phyloP scores from a whole-genome alignment of 1,139 yeast genomes.

The Zygosaccharomyces sapae region DNA sequence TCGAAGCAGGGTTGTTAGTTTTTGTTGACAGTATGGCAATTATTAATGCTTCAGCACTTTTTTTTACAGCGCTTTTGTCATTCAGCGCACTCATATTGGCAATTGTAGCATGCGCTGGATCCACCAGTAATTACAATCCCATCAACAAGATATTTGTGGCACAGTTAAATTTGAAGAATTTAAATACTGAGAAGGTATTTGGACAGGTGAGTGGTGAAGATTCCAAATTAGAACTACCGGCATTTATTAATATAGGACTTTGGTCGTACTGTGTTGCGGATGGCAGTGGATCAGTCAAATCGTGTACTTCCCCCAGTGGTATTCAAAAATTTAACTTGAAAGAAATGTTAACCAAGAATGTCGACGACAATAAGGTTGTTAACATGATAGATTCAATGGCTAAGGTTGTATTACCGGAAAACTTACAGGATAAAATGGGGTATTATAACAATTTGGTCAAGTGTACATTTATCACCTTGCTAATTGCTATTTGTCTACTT shows the following conservation, averaged over 20 bases:
- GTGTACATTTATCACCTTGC: constrained; percentile 30
- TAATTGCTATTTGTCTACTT: constrained; percentile 28
- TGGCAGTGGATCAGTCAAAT: constrained; percentile 17
- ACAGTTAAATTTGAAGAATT: constrained; percentile 25
- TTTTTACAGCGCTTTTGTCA: constrained; percentile 25
- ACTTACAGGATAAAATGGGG: constrained; percentile 23
- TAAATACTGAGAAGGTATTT: constrained; percentile 19
- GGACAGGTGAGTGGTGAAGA: constrained; percentile 5
- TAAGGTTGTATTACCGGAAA: constrained; percentile 23
- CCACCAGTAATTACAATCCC: constrained; percentile 30
- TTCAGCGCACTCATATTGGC: constrained; percentile 29
- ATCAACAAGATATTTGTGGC: constrained; percentile 31
- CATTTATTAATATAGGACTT: constrained; percentile 31
- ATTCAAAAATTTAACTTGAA: constrained; percentile 29
- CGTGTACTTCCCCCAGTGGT: constrained; percentile 32
- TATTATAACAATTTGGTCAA: constrained; percentile 28
- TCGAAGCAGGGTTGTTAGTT: not conserved
- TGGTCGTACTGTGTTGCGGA: constrained; percentile 33
- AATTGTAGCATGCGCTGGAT: constrained; percentile 32
- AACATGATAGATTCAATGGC: constrained; percentile 23
- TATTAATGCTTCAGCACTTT: constrained; percentile 22
- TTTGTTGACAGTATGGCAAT: constrained; percentile 10
- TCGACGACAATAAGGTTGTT: constrained; percentile 22
- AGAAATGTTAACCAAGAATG: constrained; percentile 23
- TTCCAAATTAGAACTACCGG: constrained; percentile 20